These are phyloP conservation scores for Graphiopsis chlorocephala DNA, from an alignment of 2,329 filamentous ascomycete genomes.

Conservation along the genomic window DNA sequence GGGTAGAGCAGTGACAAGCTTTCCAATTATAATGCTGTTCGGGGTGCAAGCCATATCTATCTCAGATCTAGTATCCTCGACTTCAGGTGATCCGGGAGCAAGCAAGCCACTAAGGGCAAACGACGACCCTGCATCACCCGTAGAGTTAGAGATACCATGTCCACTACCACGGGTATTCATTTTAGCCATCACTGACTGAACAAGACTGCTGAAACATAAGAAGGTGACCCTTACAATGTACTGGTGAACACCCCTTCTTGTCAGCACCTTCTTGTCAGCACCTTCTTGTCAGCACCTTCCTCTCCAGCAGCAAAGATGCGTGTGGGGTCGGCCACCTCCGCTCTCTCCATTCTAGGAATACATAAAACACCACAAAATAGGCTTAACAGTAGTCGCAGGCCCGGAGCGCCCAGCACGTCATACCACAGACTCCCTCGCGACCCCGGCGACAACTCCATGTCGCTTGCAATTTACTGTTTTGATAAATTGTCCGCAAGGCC, in stretches of 20 bases:
- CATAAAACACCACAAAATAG: not conserved
- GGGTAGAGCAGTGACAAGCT: not conserved
- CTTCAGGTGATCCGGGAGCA: not conserved
- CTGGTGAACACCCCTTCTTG: not conserved
- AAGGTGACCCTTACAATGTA: not conserved
- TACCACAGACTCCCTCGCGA: not conserved
- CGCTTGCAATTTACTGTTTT: not conserved
- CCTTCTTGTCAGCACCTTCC: not conserved
- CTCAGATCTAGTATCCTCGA: not conserved
- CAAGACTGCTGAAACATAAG: not conserved
- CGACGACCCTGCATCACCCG: not conserved
- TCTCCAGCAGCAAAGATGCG: not conserved
- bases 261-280: no score
- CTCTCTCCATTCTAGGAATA: not conserved
- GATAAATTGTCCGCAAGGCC: not conserved
- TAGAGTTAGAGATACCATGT: not conserved
- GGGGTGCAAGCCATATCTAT: not conserved
- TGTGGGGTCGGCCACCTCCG: not conserved
- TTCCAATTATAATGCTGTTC: not conserved
- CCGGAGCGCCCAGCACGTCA: constrained; percentile 1
- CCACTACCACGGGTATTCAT: not conserved
- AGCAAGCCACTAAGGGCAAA: not conserved
- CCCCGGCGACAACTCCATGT: not conserved
- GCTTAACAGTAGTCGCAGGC: not conserved
- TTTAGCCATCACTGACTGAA: not conserved